Evolutionary conservation across 495 filamentous ascomycete species (phyloP).

Genomic region (Hyaloscypha bicolor): DNA sequence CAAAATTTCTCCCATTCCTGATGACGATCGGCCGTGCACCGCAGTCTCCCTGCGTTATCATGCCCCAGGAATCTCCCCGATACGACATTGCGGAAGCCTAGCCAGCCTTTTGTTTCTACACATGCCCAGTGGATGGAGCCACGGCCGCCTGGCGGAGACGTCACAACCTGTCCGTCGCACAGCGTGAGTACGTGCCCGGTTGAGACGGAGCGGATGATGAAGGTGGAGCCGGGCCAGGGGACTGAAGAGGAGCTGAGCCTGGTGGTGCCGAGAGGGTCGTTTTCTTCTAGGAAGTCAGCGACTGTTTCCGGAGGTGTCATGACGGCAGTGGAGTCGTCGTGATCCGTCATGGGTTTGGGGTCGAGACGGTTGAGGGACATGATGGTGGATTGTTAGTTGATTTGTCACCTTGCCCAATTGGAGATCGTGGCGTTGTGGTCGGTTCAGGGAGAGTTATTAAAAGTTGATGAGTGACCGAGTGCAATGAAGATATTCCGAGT

Average conservation of each 20-base stretch:
- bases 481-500: too few species aligned
- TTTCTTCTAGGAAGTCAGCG: conserved; percentile 22
- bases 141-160: conserved; percentile 31
- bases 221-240: conserved; percentile 31
- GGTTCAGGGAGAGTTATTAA: too few species aligned
- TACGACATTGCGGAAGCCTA: conserved; percentile 38
- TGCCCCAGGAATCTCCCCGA: conserved; percentile 36
- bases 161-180: conserved; percentile 32
- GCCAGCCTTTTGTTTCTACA: conserved; percentile 40
- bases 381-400: not conserved
- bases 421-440: too few species aligned
- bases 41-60: conserved; percentile 25
- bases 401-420: too few species aligned
- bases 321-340: conserved; percentile 24
- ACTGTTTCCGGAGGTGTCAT: conserved; percentile 30
- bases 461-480: too few species aligned
- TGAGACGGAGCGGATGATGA: conserved; percentile 34
- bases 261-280: conserved; percentile 15
- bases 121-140: conserved; percentile 42
- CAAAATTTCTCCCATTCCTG: conserved; percentile 33
- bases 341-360: conserved; percentile 5
- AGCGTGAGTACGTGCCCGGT: conserved; percentile 36
- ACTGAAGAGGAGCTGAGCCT: conserved; percentile 25
- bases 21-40: conserved; percentile 30
- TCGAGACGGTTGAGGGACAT: conserved; percentile 12